These are phyloP conservation scores for Geotrichum fermentans DNA, from an alignment of 1,139 yeast genomes.

Conservation along the genomic window DNA sequence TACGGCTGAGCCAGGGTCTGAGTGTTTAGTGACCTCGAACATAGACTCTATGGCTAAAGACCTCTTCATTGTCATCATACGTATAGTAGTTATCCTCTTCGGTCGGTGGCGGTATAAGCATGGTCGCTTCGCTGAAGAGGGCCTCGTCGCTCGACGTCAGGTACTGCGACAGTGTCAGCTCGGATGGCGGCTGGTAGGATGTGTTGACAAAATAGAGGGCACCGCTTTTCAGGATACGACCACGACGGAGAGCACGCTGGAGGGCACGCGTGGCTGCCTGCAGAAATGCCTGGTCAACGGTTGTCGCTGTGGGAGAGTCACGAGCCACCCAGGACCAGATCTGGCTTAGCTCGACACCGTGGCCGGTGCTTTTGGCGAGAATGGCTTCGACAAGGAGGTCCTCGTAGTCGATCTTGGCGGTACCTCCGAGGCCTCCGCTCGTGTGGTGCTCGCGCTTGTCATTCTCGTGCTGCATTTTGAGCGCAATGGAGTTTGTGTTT, in stretches of 20 bases:
- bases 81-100: constrained; percentile 36
- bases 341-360: constrained; percentile 34
- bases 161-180: constrained; percentile 36
- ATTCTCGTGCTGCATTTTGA: constrained; percentile 37
- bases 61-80: constrained; percentile 36
- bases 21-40: constrained; percentile 19
- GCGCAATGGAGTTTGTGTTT: constrained; percentile 35
- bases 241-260: constrained; percentile 38
- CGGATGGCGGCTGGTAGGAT: constrained; percentile 36
- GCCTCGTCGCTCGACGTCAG: constrained; percentile 38
- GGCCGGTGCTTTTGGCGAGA: constrained; percentile 36
- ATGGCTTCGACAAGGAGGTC: constrained; percentile 38
- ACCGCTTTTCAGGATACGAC: constrained; percentile 35
- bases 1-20: too few relatives aligned
- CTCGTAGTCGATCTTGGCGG: constrained; percentile 32
- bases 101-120: constrained; percentile 35
- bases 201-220: constrained; percentile 35
- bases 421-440: constrained; percentile 20
- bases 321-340: constrained; percentile 37
- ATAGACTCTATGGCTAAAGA: constrained; percentile 31
- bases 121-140: constrained; percentile 36
- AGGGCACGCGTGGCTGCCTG: constrained; percentile 39
- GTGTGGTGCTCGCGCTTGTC: constrained; percentile 31
- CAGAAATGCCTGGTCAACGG: constrained; percentile 36
- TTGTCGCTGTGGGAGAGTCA: constrained; percentile 31